These are phyloP conservation scores for Paraconiothyrium brasiliense DNA, from an alignment of 2,329 filamentous ascomycete genomes.

Conservation along the genomic window DNA sequence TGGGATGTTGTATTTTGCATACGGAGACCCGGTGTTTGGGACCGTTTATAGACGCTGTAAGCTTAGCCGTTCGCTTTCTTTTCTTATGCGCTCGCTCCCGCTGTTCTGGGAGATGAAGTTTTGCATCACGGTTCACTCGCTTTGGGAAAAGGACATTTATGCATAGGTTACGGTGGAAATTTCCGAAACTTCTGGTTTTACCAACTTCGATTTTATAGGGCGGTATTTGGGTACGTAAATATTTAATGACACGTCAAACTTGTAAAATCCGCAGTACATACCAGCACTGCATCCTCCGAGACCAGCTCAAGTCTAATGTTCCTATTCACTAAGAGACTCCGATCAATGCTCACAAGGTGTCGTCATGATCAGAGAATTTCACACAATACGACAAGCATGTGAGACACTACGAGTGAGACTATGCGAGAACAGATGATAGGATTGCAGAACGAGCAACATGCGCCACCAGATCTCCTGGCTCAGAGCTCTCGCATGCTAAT, in stretches of 20 bases:
- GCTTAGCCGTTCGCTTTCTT: constrained; percentile 4
- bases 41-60: constrained; percentile 2
- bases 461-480: no score
- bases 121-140: background rate
- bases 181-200: background rate
- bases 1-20: constrained; percentile 7
- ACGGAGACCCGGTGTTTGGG: background rate
- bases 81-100: background rate
- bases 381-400: no score
- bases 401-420: no score
- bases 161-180: background rate
- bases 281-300: no score
- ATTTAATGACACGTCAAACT: background rate
- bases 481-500: no score
- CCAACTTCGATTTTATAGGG: background rate
- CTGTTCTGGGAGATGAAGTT: background rate
- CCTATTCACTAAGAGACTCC: background rate
- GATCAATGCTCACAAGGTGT: constrained; percentile 13
- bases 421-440: no score
- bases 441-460: no score
- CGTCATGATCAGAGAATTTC: no score
- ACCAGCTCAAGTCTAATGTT: no score
- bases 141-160: background rate
- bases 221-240: background rate
- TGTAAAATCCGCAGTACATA: no score